Conservation (phyloP, 2,329 filamentous ascomycete species). For the Fusarium luffae region DNA sequence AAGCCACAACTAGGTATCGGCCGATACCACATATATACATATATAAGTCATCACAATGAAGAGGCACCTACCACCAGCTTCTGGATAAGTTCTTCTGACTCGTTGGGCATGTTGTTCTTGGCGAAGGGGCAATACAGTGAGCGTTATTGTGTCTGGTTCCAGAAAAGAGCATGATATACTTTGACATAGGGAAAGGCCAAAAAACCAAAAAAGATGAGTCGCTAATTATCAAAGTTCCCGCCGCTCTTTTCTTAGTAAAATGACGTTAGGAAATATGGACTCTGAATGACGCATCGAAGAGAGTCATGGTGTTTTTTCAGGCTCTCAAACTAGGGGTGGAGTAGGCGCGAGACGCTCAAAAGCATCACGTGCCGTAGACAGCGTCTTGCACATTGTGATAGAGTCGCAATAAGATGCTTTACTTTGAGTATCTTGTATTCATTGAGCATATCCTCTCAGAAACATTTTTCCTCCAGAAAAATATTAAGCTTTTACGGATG, state of each 20-base stretch:
- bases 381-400: neutral
- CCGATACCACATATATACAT: neutral
- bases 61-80: slow-evolving; percentile 47
- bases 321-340: slow-evolving; percentile 20
- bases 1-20: slow-evolving; percentile 6
- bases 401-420: neutral
- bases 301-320: slow-evolving; percentile 34
- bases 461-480: neutral
- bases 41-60: neutral
- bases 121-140: slow-evolving; percentile 24
- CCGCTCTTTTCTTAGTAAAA: slow-evolving; percentile 2
- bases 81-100: slow-evolving; percentile 42
- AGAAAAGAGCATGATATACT: slow-evolving; percentile 39
- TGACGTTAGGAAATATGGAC: slow-evolving; percentile 13
- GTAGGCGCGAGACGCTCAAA: slow-evolving; percentile 13
- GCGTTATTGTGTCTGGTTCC: slow-evolving; percentile 19
- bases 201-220: neutral
- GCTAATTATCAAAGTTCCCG: neutral
- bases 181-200: neutral
- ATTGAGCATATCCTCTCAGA: neutral
- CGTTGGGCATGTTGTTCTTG: slow-evolving; percentile 38
- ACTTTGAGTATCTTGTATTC: neutral
- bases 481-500: neutral
- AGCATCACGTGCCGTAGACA: slow-evolving; percentile 27
- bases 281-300: slow-evolving; percentile 33